phyloP scores from a whole-genome alignment of 169 alveolate genomes.

The Cyclospora cayetanensis region DNA sequence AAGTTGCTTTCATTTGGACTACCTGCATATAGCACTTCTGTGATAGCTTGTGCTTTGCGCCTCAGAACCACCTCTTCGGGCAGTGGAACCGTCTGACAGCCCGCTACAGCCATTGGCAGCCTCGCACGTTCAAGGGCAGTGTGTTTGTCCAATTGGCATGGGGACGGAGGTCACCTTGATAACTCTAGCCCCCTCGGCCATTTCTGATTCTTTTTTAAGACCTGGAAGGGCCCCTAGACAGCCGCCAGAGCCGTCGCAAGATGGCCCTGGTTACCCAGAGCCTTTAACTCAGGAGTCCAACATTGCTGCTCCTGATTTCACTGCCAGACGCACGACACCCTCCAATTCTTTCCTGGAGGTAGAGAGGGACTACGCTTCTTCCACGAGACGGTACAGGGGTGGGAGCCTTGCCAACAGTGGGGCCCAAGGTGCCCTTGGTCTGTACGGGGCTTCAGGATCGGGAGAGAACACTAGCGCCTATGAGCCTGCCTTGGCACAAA shows the following conservation, averaged over 20 bases:
- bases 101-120: background rate
- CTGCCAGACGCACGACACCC: too few species aligned
- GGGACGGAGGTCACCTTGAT: too few species aligned
- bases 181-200: too few species aligned
- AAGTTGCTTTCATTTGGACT: too few species aligned
- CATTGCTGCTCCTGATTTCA: too few species aligned
- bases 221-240: too few species aligned
- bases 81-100: background rate
- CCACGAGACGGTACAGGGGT: background rate
- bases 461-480: background rate
- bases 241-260: too few species aligned
- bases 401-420: background rate
- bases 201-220: too few species aligned
- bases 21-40: background rate
- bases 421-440: background rate
- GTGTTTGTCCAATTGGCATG: too few species aligned
- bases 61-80: background rate
- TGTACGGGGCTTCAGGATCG: background rate
- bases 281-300: too few species aligned
- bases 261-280: too few species aligned
- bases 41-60: background rate
- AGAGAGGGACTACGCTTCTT: background rate
- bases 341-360: background rate
- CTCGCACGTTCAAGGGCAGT: background rate
- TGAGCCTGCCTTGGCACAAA: background rate